Base-by-base conservation (phyloP, 805 yeast genomes). In the Hanseniaspora taiwanica region DNA sequence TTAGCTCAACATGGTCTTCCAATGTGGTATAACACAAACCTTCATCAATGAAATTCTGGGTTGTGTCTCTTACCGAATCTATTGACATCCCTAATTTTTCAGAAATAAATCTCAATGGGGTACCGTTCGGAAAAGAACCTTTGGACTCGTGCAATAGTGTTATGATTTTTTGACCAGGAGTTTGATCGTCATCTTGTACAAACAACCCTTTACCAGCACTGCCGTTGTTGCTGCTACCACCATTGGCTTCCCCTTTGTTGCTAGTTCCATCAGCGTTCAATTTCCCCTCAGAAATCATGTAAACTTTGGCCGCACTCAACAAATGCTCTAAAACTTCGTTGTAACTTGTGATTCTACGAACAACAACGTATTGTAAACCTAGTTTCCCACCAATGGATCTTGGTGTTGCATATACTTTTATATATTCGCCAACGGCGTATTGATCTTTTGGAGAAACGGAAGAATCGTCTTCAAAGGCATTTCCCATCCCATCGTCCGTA, bases 241-340 rank as follows among this genome's bases (percentile, higher is more conserved):
- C 29, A 25, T 4, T 25, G 9, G 29, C 7, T 6, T n/a, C 12
- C 13, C 20, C 16, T n/a, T n/a, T n/a, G n/a, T n/a, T n/a, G n/a
- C n/a, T n/a, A n/a, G n/a, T n/a, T 2, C 31, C 34, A 7, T 31
- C 18, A 14, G 29, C 16, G n/a, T 20, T 23, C 27, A 25, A 16
- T 17, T 29, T 23, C 34, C 44, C 44, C 46, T 71, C 76, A 3
- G 75, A 71, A 46, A 63, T 63, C 39, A 77, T 60, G 50, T 74
- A 80, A 38, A 68, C 64, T 44, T 70, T 66, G 40, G 80, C 72
- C 3, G 81, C 82, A 46, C 73, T 72, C 42, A 82, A 59, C 49
- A 73, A 71, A 58, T 81, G 91, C 48, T 80, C 74, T 21, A 78
- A 52, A 8, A 81, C 73, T 50, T 78, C 78, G 54, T 81, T 81